Evolutionary conservation across 2,329 filamentous ascomycete genomes (phyloP), one percentile per base, ranked within the genome.

Genomic region (Penicillium sp.): DNA sequence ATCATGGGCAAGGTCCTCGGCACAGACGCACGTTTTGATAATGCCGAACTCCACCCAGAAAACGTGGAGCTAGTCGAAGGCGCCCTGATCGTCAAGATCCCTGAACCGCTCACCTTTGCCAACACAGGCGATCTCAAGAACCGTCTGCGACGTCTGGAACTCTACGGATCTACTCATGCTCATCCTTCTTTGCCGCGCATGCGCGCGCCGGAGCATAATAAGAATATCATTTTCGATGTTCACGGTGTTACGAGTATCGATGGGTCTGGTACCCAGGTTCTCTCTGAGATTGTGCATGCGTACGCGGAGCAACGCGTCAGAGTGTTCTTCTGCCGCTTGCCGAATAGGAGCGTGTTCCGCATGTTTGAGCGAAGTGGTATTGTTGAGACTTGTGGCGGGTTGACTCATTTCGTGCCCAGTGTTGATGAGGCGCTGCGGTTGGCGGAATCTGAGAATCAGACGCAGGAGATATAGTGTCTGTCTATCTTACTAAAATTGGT

Each of bases 181-280:
- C 94, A 97, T 68, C 94, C 94, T 0, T 93, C 93, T 0, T 81
- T 97, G 19, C 94, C 94, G 0, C 84, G 90, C 3, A 81, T 96
- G 15, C 84, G 93, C 5, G 80, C 83, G 27, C 84, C 86, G n/a
- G 89, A 93, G 60, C 87, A 90, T 68, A 97, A 97, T 72, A 85
- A 87, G 66, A 97, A 96, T 70, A 82, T 99, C 73, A 92, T 99
- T 61, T 97, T 99, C 69, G 94, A 99, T 72, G 92, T 97, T 8
- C 93, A 97, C 67, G 94, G 94, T n/a, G 94, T 99, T 3, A 96
- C 93, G 0, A 89, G 89, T 29, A 87, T 99, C 67, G 94, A 99
- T 71, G 94, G 92, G 6, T 96, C 92, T 0, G 94, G 93, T 1
- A 89, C 91, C 0, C 94, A 97, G 76, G 93, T 97, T 0, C 80